Conservation (phyloP, 2,329 filamentous ascomycete species). For the Cladosporium sp. region DNA sequence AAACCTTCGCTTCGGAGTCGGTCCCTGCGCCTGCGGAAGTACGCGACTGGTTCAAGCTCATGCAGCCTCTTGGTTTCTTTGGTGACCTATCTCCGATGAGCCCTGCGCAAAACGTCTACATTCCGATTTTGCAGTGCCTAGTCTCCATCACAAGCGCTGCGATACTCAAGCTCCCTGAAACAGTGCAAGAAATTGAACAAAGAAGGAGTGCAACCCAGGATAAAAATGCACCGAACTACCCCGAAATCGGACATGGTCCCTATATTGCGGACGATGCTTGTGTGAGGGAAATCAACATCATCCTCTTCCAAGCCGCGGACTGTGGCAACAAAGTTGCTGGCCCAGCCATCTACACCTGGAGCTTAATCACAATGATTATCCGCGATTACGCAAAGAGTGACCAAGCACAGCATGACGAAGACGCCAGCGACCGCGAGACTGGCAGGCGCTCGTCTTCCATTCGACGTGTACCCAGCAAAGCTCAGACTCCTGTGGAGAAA, state of each 20-base stretch:
- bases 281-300: slow-evolving; percentile 67
- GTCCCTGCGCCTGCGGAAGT: slow-evolving; percentile 45
- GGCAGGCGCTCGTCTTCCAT: slow-evolving; percentile 13
- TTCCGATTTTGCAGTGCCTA: slow-evolving; percentile 64
- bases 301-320: slow-evolving; percentile 60
- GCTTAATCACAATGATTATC: slow-evolving; percentile 68
- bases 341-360: slow-evolving; percentile 78
- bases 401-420: slow-evolving; percentile 43
- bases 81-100: slow-evolving; percentile 50
- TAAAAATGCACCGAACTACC: slow-evolving; percentile 11
- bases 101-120: slow-evolving; percentile 43
- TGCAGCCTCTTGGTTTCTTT: slow-evolving; percentile 67
- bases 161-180: slow-evolving; percentile 64
- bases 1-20: slow-evolving; percentile 31
- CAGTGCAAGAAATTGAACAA: slow-evolving; percentile 48
- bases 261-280: slow-evolving; percentile 69
- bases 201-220: slow-evolving; percentile 6
- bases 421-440: slow-evolving; percentile 17
- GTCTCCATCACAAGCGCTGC: slow-evolving; percentile 66
- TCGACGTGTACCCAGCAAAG: slow-evolving; percentile 10
- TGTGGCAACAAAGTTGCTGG: slow-evolving; percentile 59
- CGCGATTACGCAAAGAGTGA: slow-evolving; percentile 57
- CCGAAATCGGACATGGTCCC: slow-evolving; percentile 37
- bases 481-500: slow-evolving; percentile 19
- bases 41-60: slow-evolving; percentile 69